Evolutionary conservation across 306 rosid species (phyloP), one percentile per base, ranked within the genome.

Genomic region (Gastrolobium villosum): DNA sequence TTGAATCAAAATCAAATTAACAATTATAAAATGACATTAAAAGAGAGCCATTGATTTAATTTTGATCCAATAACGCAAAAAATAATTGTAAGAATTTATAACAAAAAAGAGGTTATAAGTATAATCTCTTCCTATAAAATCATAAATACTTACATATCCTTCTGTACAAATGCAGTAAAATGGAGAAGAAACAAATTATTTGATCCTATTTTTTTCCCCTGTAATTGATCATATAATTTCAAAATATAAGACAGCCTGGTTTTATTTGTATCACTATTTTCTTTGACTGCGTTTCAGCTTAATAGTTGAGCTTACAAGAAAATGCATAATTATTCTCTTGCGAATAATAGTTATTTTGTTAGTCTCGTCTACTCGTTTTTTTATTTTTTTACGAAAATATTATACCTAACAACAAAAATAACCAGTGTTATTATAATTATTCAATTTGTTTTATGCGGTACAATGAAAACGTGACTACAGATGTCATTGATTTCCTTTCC

Each of bases 401-500:
- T 13, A 43, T 70, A 61, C 31, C 56, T 41, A 45, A 73, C 56
- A 76, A 30, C 40, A 41, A 41, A 52, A 60, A 15, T 35, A 50
- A 43, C 37, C 54, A 26, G 31, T 53, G 8, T 3, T 52, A 43
- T 61, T 30, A 44, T 40, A 53, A 70, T 40, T 40, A 67, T 41
- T 59, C 68, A 61, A 69, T 37, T 26, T 36, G 14, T 61, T 70
- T 49, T 72, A 67, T 57, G 50, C 5, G 50, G 68, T 78, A 74
- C 84, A 82, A 2, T 1, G 69, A 70, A 74, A 82, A 82, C 26
- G 26, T 78, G 76, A 59, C 62, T 11, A 10, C 1, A 76, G 55
- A 44, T 59, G 45, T 39, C 77, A 76, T 67, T 34, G 56, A 59
- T 60, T 77, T 70, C 43, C 50, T 75, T 82, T 79, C 71, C 82